phyloP scores from a whole-genome alignment of 495 filamentous ascomycete genomes.

The Tuber magnatum region DNA sequence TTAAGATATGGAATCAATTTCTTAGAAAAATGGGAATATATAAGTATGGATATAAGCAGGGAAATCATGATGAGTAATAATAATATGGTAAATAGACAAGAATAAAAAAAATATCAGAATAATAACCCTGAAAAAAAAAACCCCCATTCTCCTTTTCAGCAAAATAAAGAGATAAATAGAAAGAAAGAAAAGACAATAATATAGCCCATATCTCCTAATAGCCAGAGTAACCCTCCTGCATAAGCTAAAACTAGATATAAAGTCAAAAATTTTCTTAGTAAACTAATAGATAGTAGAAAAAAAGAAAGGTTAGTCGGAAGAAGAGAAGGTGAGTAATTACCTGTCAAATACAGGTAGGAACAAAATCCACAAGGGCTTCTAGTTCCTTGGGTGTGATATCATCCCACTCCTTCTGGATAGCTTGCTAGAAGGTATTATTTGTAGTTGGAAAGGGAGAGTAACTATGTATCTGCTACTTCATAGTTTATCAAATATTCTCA shows the following conservation, averaged over 20 bases:
- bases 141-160: too few relatives aligned
- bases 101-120: neutral
- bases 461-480: neutral
- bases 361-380: neutral
- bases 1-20: neutral
- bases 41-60: neutral
- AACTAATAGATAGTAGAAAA: too few relatives aligned
- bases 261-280: neutral
- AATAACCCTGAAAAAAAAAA: neutral
- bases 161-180: too few relatives aligned
- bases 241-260: neutral
- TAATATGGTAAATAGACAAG: neutral
- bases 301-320: too few relatives aligned
- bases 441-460: neutral
- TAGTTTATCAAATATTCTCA: constrained; percentile 9
- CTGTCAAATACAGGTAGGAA: neutral
- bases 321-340: neutral
- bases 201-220: neutral
- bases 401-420: constrained; percentile 12
- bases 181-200: too few relatives aligned
- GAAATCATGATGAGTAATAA: neutral
- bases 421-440: neutral
- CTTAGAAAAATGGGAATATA: neutral
- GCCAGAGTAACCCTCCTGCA: neutral
- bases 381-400: neutral